Evolutionary conservation across 148 eudicot genomes (phyloP).

Genomic region (Beta vulgaris): DNA sequence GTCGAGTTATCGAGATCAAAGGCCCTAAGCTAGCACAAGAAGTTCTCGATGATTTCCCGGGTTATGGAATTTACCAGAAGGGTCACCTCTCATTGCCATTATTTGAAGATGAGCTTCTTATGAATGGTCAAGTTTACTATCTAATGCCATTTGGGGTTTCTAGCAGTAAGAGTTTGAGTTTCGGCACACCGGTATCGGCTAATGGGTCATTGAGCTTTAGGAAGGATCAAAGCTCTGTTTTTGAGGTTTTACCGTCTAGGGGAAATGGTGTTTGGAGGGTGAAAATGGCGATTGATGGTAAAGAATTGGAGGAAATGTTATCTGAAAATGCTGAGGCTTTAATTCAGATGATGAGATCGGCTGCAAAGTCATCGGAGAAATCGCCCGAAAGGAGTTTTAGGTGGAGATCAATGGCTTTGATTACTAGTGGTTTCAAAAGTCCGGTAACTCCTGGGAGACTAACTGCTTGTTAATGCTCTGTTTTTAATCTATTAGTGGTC

Average conservation of each 20-base stretch:
- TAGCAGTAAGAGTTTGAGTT: background rate
- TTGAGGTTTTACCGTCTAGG: conserved; percentile 44
- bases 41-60: conserved; percentile 44
- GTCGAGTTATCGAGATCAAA: conserved; percentile 32
- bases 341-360: conserved; percentile 63
- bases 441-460: conserved; percentile 1
- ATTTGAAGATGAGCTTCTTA: conserved; percentile 36
- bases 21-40: conserved; percentile 42
- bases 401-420: conserved; percentile 14
- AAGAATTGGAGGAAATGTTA: conserved; percentile 54
- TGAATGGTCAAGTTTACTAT: conserved; percentile 40
- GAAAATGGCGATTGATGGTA: conserved; percentile 50
- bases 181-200: conserved; percentile 1
- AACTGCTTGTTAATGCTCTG: conserved; percentile 18
- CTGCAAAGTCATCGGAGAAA: conserved; percentile 22
- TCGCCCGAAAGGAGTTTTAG: background rate
- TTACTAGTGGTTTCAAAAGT: conserved; percentile 1
- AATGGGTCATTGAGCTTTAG: conserved; percentile 26
- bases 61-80: conserved; percentile 43
- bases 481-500: too few species aligned
- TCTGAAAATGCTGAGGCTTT: conserved; percentile 57
- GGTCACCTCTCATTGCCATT: conserved; percentile 33
- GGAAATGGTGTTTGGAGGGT: conserved; percentile 70
- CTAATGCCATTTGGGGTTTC: conserved; percentile 36
- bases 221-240: conserved; percentile 17